Evolutionary conservation across 2,329 filamentous ascomycete genomes (phyloP), one percentile per base, ranked within the genome.

Genomic region (Fusarium fracticaudum): DNA sequence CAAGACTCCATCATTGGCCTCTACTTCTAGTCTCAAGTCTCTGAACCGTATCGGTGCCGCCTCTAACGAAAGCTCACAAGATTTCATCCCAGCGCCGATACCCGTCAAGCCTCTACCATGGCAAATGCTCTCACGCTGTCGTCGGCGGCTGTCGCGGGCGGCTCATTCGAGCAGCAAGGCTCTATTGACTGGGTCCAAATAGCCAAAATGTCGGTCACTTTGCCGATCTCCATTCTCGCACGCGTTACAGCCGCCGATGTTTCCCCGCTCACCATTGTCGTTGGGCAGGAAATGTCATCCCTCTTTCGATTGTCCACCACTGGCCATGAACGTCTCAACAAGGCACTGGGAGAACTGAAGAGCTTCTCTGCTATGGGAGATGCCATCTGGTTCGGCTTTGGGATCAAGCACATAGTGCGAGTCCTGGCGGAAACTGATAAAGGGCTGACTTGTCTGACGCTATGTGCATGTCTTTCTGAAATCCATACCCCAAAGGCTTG

Each of bases 191-290:
- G 51, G 51, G 14, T 54, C 2, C 51, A 54, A 4, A 26, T 54
- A 0, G 51, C 51, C 5, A 54, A 1, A 0, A 29, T 54, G 51
- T 38, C 51, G 0, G 3, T 54, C 5, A 1, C 51, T 0, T 0
- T 54, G 13, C 51, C 51, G 1, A 13, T 40, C 5, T 40, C 51
- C 0, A 22, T 54, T 22, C 51, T 54, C 14, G 24, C 35, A 14
- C 51, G 51, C 2, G 35, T 40, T 1, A 17, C 51, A 13, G 35
- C 51, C 0, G 51, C 51, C 1, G 35, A 54, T 1, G 5, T 54
- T 13, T 54, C 51, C 0, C 35, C 35, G 0, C 51, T 54, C 14
- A 54, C 51, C 0, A n/a, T 54, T 0, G 20, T 54, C 24, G 20
- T 54, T 0, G 51, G 35, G 2, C 51, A 54, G 4, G 51, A 54